phyloP scores from a whole-genome alignment of 768 basidiomycete species.

The Gloeopeniophorella convolvens region DNA sequence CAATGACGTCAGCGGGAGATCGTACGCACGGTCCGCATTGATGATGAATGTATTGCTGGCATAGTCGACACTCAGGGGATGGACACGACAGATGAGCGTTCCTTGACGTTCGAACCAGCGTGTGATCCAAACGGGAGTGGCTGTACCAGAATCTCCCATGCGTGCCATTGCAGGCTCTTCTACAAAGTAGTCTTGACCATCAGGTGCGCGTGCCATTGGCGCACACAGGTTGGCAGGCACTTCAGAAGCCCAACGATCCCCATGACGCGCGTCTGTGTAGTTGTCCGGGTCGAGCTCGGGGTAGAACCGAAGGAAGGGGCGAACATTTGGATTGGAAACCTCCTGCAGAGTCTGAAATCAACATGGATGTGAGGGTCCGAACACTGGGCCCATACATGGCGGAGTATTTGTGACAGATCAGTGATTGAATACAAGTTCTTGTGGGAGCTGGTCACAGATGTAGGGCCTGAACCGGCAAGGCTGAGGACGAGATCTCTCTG shows the following conservation, averaged over 20 bases:
- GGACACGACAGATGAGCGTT: background rate
- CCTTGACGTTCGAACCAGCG: background rate
- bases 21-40: no score
- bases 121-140: background rate
- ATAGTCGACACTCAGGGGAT: background rate
- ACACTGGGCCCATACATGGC: background rate
- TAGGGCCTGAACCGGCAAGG: no score
- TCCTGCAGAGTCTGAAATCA: background rate
- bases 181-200: slow-evolving; percentile 18
- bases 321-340: slow-evolving; percentile 13
- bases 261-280: slow-evolving; percentile 6
- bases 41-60: background rate
- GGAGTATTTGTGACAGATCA: slow-evolving; percentile 2
- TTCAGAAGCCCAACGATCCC: background rate
- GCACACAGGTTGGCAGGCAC: slow-evolving; percentile 1
- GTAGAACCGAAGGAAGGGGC: slow-evolving; percentile 1
- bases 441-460: no score
- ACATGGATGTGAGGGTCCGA: background rate
- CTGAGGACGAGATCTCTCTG: no score
- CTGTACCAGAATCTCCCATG: background rate
- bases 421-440: slow-evolving; percentile 37
- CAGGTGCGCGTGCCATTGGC: slow-evolving; percentile 13
- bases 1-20: no score
- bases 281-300: background rate
- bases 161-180: slow-evolving; percentile 16